Evolutionary conservation across 1,139 yeast species (phyloP).

Genomic region (Pichia sp.): DNA sequence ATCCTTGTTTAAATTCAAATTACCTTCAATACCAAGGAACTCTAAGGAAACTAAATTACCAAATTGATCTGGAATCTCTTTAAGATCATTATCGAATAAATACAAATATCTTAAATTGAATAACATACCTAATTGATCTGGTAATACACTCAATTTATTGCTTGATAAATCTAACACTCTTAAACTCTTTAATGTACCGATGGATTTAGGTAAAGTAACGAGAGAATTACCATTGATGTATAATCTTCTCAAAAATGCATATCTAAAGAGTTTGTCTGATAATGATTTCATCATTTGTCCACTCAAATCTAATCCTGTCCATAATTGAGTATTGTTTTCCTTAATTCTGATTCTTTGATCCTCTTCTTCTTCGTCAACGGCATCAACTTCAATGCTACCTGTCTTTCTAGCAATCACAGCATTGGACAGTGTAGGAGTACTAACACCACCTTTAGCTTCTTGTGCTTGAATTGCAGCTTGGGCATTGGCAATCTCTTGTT

Average conservation of each 20-base stretch:
- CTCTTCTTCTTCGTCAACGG: slow-evolving; percentile 75
- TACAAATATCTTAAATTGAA: slow-evolving; percentile 79
- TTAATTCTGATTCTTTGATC: slow-evolving; percentile 74
- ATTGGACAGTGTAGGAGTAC: slow-evolving; percentile 20
- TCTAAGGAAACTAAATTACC: slow-evolving; percentile 85
- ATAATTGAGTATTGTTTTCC: slow-evolving; percentile 73
- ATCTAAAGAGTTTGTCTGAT: slow-evolving; percentile 74
- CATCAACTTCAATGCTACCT: slow-evolving; percentile 30
- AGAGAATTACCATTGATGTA: slow-evolving; percentile 87
- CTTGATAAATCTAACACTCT: slow-evolving; percentile 85
- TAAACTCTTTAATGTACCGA: slow-evolving; percentile 68
- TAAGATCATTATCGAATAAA: slow-evolving; percentile 82
- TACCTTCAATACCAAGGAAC: slow-evolving; percentile 92
- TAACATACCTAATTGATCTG: slow-evolving; percentile 80
- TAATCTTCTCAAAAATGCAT: slow-evolving; percentile 81
- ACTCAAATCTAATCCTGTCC: slow-evolving; percentile 93
- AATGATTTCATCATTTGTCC: slow-evolving; percentile 81
- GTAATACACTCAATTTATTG: slow-evolving; percentile 68
- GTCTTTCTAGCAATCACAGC: slow-evolving; percentile 22
- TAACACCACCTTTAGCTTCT: slow-evolving; percentile 6
- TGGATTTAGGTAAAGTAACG: slow-evolving; percentile 62
- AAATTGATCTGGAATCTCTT: slow-evolving; percentile 75
- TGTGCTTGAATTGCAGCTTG: slow-evolving; percentile 13
- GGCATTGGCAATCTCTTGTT: slow-evolving; percentile 17
- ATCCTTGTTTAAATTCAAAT: slow-evolving; percentile 65